phyloP scores from a whole-genome alignment of 352 stramenopile genomes.

The Globisporangium middletonii region DNA sequence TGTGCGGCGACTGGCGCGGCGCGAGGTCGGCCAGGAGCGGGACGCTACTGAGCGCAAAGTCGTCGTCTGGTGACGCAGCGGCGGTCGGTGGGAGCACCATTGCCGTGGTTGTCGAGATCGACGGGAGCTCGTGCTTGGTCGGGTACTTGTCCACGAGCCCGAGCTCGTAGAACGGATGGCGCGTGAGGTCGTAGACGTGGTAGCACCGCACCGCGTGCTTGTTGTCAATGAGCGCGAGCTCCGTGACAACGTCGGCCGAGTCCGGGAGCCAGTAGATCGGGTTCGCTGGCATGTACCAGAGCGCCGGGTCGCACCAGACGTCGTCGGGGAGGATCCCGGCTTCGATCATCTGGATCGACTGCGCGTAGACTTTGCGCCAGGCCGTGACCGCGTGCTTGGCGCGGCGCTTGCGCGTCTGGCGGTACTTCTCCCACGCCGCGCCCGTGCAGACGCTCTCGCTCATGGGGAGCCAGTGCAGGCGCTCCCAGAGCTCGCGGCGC shows the following conservation, averaged over 20 bases:
- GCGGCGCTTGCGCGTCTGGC: conserved; percentile 30
- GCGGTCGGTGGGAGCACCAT: neutral
- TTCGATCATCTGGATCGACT: conserved; percentile 41
- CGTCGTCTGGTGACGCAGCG: conserved; percentile 1
- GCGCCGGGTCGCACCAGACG: conserved; percentile 33
- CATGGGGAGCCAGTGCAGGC: conserved; percentile 40
- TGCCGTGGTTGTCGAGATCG: conserved; percentile 5
- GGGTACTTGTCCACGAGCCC: conserved; percentile 17
- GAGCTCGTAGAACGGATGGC: conserved; percentile 20
- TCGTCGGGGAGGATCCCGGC: conserved; percentile 25
- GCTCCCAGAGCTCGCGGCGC: conserved; percentile 41
- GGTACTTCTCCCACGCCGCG: conserved; percentile 30
- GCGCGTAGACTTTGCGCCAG: conserved; percentile 37
- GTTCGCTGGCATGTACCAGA: conserved; percentile 41
- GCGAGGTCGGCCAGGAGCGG: neutral
- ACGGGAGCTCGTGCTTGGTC: conserved; percentile 14
- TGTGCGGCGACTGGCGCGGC: too few species aligned
- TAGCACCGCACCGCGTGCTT: conserved; percentile 23
- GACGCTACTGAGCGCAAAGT: conserved; percentile 1
- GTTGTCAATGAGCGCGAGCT: conserved; percentile 22
- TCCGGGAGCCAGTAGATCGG: conserved; percentile 35
- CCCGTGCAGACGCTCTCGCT: conserved; percentile 34
- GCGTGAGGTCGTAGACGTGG: conserved; percentile 14
- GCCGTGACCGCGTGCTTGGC: conserved; percentile 27
- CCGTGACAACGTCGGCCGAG: conserved; percentile 15